Evolutionary conservation across 2,329 filamentous ascomycete species (phyloP), one percentile per base, ranked within the genome.

Genomic region (Graphilbum fragrans): DNA sequence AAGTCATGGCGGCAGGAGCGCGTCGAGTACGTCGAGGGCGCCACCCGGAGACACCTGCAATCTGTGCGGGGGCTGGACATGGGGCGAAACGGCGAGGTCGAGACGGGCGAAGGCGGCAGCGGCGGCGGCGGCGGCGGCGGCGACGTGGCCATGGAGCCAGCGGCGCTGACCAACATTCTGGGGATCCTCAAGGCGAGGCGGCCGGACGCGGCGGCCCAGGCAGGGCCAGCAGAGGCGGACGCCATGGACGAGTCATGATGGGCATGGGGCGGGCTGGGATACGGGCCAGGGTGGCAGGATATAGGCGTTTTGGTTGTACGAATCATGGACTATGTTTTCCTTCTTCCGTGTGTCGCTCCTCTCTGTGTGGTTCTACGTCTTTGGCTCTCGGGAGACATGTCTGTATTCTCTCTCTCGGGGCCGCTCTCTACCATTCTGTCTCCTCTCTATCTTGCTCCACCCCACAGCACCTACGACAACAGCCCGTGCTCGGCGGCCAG

Each of bases 1-100:
- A 67, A 70, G 54, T 71, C 70, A 36, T 84, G 77, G 64, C 72
- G 79, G 32, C 72, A 78, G 41, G 79, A 92, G 57, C 69, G 90
- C 45, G 70, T 81, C 43, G 74, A 82, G 49, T 96, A 96, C 57
- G 79, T 96, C 38, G 88, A 95, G 61, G 72, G 73, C 41, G 80
- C 87, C 53, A 84, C 85, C 39, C 69, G 77, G 50, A 71, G 82
- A 45, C 84, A 93, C 56, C 64, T 95, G 33, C 85, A 94, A 62
- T 70, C 63, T 22, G 66, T 76, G 35, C 66, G 77, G 36, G 82
- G 82, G 0, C 62, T 88, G 43, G 80, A 86, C 52, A 57, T 82
- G 27, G 77, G 73, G 3, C 57, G 62, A 5, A 62, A 71, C 45
- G 78, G 78, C 11, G 77, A 77, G 52, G 69, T 81, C 37, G 19